Conservation (phyloP, 306 rosid genomes). For the Senna siamea region DNA sequence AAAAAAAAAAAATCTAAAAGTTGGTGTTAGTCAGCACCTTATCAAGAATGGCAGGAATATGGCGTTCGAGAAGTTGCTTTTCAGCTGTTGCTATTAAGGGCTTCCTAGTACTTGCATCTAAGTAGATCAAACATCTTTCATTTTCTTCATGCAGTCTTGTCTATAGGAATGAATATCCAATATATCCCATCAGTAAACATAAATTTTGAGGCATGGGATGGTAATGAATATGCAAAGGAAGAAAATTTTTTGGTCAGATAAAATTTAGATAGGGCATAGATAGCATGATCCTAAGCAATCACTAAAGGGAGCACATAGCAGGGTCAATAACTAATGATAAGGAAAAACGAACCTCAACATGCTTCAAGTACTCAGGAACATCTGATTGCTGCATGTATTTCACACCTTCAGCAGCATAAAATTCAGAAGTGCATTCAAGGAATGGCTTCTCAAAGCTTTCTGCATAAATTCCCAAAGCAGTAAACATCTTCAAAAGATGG, state of each 20-base stretch:
- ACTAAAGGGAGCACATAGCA: slow-evolving; percentile 8
- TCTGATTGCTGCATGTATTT: slow-evolving; percentile 98
- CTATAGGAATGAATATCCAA: slow-evolving; percentile 60
- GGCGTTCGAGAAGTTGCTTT: slow-evolving; percentile 92
- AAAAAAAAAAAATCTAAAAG: slow-evolving; percentile 38
- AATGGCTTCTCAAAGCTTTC: slow-evolving; percentile 97
- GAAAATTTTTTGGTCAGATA: slow-evolving; percentile 10
- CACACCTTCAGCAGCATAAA: slow-evolving; percentile 97
- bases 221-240: slow-evolving; percentile 27
- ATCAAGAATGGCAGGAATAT: slow-evolving; percentile 92
- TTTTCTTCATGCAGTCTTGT: slow-evolving; percentile 95
- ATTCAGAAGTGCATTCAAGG: slow-evolving; percentile 94
- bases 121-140: slow-evolving; percentile 90
- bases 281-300: slow-evolving; percentile 25
- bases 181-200: slow-evolving; percentile 34
- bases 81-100: slow-evolving; percentile 89
- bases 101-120: slow-evolving; percentile 93
- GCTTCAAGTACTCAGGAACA: slow-evolving; percentile 97
- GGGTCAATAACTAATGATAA: slow-evolving; percentile 29
- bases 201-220: slow-evolving; percentile 33
- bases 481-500: slow-evolving; percentile 98
- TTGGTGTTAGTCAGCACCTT: slow-evolving; percentile 57
- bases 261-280: slow-evolving; percentile 23
- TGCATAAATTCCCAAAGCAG: slow-evolving; percentile 93
- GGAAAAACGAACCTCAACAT: slow-evolving; percentile 83